Base-by-base conservation (phyloP, 192 early-diverging fungal genomes). In the Neocallimastix lanati region DNA sequence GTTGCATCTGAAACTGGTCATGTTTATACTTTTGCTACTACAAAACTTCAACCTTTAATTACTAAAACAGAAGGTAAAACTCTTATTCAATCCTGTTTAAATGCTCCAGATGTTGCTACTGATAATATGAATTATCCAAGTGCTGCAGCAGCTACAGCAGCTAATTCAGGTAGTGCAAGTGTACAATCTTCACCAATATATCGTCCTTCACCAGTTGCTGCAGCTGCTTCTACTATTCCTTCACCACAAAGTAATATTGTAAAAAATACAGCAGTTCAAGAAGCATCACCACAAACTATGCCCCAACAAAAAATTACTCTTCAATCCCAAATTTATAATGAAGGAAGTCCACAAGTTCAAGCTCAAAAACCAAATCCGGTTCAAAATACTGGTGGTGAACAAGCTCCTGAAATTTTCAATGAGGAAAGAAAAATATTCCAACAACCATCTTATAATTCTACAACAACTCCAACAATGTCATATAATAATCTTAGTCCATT, bases 1-100 rank as follows among this genome's bases (percentile, higher is more conserved):
- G 94, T 97, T 21, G 96, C 95, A 40, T 96, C 94, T 13, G 96
- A 97, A 84, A 96, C 95, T 76, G 96, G 96, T 28, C 92, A 96
- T 50, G 95, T 97, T 14, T 96, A 96, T 85, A 96, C 94, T 21
- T 96, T 96, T 83, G 95, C 96, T 12, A 97, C 96, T 28, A 92
- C 92, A 37, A 96, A 95, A 86, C 88, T 97, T 77, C 94, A 96
- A 84, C 94, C 95, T 13, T 87, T 97, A 28, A 94, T 97, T 79
- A 94, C 94, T 28, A 93, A 95, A 84, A 86, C 93, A 14, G 93
- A 96, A 81, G 96, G 94, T 77, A 96, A 96, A 84, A 94, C 93
- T 80, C 86, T 96, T 76, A 97, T 97, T 84, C 96, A 97, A 83
- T 86, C 90, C 11, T 97, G 96, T 83, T 87, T 97, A 79, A 95